These are phyloP conservation scores for Sugiyamaella americana DNA, from an alignment of 805 yeast species.

Conservation along the genomic window DNA sequence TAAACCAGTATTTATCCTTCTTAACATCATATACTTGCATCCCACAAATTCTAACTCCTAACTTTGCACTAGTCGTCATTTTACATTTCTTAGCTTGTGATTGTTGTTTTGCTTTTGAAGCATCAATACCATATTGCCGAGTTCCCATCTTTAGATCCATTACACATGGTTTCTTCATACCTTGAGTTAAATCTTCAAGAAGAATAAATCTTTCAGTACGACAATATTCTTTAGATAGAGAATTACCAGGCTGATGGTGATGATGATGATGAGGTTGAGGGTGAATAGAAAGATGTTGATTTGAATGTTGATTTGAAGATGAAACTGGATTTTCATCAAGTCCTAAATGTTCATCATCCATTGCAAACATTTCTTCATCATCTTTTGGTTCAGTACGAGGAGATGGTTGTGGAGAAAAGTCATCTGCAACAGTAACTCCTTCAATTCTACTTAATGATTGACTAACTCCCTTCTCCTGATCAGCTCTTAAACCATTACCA, in stretches of 20 bases:
- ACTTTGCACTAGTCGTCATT: constrained; percentile 66
- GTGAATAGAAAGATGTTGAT: neutral
- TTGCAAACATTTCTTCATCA: constrained; percentile 16
- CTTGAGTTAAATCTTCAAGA: constrained; percentile 83
- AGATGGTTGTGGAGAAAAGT: constrained; percentile 8
- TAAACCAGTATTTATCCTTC: constrained; percentile 47
- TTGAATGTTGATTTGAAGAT: neutral
- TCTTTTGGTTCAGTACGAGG: constrained; percentile 9
- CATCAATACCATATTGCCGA: constrained; percentile 96
- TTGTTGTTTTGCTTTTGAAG: constrained; percentile 57
- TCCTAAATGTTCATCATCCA: constrained; percentile 14
- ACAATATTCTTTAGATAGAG: constrained; percentile 27
- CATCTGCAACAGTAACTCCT: neutral
- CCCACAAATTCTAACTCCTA: constrained; percentile 95
- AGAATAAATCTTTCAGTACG: constrained; percentile 75
- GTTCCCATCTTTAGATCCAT: constrained; percentile 97
- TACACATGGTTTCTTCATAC: constrained; percentile 81
- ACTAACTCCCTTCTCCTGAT: neutral
- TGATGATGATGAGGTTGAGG: neutral
- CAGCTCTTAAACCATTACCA: neutral
- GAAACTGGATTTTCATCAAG: neutral
- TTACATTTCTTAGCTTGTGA: constrained; percentile 82
- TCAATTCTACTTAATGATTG: neutral
- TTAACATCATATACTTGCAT: constrained; percentile 71
- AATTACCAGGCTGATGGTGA: neutral